These are phyloP conservation scores for Metschnikowia henanensis DNA, from an alignment of 805 yeast genomes.

Conservation along the genomic window DNA sequence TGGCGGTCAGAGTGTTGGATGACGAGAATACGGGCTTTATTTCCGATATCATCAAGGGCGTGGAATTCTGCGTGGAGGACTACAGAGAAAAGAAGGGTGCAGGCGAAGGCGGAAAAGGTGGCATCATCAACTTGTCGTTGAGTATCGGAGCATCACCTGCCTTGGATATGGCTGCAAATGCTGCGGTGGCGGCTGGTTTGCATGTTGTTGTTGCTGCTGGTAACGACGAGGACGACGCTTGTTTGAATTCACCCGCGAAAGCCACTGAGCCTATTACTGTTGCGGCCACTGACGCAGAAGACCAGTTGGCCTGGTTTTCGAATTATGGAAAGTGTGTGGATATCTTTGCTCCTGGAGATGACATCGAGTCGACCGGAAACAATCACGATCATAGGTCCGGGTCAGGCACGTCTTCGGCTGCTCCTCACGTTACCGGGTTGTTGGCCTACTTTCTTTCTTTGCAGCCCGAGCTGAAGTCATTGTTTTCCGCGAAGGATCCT, in stretches of 20 bases:
- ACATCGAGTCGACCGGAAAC: constrained; percentile 56
- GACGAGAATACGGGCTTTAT: constrained; percentile 80
- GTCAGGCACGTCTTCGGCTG: constrained; percentile 82
- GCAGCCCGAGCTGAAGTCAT: constrained; percentile 19
- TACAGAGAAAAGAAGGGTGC: constrained; percentile 55
- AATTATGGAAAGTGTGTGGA: constrained; percentile 96
- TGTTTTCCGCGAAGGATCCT: constrained; percentile 42
- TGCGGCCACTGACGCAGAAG: constrained; percentile 89
- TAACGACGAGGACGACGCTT: constrained; percentile 90
- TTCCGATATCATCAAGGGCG: constrained; percentile 84
- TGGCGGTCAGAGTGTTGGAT: constrained; percentile 81
- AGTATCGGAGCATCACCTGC: constrained; percentile 93
- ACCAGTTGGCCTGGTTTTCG: constrained; percentile 90
- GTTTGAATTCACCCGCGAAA: constrained; percentile 88
- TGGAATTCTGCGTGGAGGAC: constrained; percentile 76
- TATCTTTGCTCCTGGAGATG: constrained; percentile 94
- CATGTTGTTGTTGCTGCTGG: constrained; percentile 97
- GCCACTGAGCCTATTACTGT: constrained; percentile 85
- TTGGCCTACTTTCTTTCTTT: constrained; percentile 48
- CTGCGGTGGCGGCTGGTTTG: constrained; percentile 85
- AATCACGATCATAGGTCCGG: constrained; percentile 19
- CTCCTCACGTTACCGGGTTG: constrained; percentile 70
- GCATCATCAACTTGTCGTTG: constrained; percentile 89
- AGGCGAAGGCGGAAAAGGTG: constrained; percentile 73
- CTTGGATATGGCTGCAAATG: constrained; percentile 82